Conservation (phyloP, 2,329 filamentous ascomycete genomes). For the Triangularia setosa region DNA sequence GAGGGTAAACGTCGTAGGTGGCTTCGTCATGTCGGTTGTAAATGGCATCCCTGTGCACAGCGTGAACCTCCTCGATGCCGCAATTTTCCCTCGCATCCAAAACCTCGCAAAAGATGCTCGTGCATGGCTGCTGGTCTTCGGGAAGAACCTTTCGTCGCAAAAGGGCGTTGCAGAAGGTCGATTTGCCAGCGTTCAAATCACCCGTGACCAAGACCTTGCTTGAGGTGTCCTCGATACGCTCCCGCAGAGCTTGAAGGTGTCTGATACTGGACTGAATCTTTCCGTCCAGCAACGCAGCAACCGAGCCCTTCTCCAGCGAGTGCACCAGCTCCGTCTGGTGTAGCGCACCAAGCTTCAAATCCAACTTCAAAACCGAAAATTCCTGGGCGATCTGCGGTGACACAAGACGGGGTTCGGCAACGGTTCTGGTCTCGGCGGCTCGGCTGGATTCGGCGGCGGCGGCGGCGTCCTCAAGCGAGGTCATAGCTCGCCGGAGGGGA, state of each 20-base stretch:
- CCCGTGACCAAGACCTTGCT: conserved; percentile 96
- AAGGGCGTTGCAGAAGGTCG: conserved; percentile 97
- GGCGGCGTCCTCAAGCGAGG: conserved; percentile 58
- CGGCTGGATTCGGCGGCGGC: conserved; percentile 69
- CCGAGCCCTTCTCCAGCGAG: conserved; percentile 86
- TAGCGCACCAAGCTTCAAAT: conserved; percentile 69
- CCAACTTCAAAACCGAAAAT: conserved; percentile 91
- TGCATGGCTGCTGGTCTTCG: conserved; percentile 97
- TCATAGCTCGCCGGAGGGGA: conserved; percentile 64
- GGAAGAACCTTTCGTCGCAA: conserved; percentile 87
- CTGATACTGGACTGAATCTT: conserved; percentile 93
- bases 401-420: conserved; percentile 74
- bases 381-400: conserved; percentile 92
- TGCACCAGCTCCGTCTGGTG: conserved; percentile 83
- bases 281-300: conserved; percentile 85
- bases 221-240: conserved; percentile 93
- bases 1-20: conserved; percentile 81
- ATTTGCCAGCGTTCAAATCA: conserved; percentile 95
- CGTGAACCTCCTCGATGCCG: conserved; percentile 91
- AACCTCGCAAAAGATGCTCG: conserved; percentile 97
- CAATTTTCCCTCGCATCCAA: conserved; percentile 87
- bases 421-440: conserved; percentile 57
- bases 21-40: conserved; percentile 91
- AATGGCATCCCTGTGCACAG: conserved; percentile 72
- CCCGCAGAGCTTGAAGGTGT: conserved; percentile 79